A percentile compares a stretch with the other conserved stretches of the same genome.
Conservation (phyloP, 148 eudicot species). For the Chenopodium suecicum region DNA sequence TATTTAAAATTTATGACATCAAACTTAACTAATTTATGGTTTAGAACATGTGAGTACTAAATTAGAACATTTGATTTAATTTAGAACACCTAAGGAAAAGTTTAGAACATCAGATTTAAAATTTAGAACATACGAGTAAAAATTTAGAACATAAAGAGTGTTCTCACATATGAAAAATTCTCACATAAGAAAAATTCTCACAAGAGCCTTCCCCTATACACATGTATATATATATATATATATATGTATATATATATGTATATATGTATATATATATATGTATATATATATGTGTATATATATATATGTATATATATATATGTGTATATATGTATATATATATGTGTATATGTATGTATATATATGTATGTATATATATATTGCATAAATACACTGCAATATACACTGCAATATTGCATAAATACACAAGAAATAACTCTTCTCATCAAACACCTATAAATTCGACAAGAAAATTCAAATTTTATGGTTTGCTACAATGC, state of each 20-base stretch:
- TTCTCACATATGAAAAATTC: too few species aligned
- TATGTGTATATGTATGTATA: not conserved
- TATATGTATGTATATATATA: not conserved
- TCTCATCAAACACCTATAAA: not conserved
- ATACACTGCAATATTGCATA: not conserved
- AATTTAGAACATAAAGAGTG: too few species aligned
- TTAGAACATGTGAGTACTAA: too few species aligned
- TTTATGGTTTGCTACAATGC: not conserved
- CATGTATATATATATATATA: not conserved
- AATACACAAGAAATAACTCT: not conserved
- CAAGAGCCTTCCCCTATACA: too few species aligned
- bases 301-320: not conserved
- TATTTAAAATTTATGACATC: too few species aligned
- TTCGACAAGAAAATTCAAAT: not conserved
- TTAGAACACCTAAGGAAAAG: too few species aligned
- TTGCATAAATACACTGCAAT: too few species aligned
- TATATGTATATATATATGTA: not conserved
- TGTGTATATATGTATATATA: not conserved
- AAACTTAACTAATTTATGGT: too few species aligned
- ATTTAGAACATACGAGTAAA: too few species aligned
- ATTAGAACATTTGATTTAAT: too few species aligned
- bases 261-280: not conserved
- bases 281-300: not conserved
- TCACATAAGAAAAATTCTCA: too few species aligned
- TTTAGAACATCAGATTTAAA: too few species aligned